Evolutionary conservation across 805 yeast genomes (phyloP).

Genomic region (Komagataella mondaviorum): DNA sequence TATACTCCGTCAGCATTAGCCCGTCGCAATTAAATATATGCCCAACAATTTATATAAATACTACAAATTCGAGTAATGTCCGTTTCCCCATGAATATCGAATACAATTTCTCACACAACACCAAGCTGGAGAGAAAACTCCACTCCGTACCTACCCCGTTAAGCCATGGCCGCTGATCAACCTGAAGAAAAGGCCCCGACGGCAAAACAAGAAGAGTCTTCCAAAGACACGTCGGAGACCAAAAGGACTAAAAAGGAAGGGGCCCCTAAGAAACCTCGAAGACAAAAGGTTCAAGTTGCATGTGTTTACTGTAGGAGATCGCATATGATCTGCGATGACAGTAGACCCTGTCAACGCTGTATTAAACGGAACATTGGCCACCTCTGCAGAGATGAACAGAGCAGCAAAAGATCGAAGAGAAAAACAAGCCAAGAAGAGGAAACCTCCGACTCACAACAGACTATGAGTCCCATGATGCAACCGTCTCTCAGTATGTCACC

Average conservation of each 20-base stretch:
- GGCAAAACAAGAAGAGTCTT: background rate
- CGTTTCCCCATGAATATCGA: background rate
- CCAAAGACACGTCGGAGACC: background rate
- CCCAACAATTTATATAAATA: too few relatives aligned
- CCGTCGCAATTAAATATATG: background rate
- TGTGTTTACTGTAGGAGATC: slow-evolving; percentile 89
- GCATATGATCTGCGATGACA: slow-evolving; percentile 85
- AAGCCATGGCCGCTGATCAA: background rate
- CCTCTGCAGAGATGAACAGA: slow-evolving; percentile 66
- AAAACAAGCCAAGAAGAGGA: background rate
- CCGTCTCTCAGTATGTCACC: background rate
- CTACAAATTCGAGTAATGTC: background rate
- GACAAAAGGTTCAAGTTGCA: slow-evolving; percentile 48
- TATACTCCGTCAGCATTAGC: too few relatives aligned
- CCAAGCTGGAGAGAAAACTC: background rate
- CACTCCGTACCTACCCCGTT: background rate
- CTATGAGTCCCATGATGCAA: background rate
- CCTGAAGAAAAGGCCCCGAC: background rate
- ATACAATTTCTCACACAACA: slow-evolving; percentile 1
- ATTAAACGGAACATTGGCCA: slow-evolving; percentile 81
- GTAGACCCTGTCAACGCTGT: slow-evolving; percentile 70
- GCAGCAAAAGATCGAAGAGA: slow-evolving; percentile 13
- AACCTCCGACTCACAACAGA: background rate
- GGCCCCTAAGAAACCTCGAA: slow-evolving; percentile 16
- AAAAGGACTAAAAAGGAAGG: background rate